Percentiles rank a stretch among this genome's conserved stretches.
These are phyloP conservation scores for Cryphonectria nitschkei DNA, from an alignment of 2,329 filamentous ascomycete genomes.

Conservation along the genomic window DNA sequence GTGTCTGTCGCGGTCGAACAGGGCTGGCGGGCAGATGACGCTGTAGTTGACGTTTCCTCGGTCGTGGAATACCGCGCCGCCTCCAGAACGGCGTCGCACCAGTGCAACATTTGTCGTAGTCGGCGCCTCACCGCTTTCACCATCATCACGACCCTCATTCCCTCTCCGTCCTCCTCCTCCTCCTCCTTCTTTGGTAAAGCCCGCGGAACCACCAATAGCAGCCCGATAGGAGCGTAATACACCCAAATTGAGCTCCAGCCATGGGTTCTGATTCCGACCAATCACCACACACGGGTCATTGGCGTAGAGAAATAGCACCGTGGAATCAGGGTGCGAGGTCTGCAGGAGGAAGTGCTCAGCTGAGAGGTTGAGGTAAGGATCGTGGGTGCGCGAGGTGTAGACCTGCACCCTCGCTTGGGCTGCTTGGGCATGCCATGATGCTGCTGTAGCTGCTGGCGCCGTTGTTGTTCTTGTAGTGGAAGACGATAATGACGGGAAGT, in stretches of 20 bases:
- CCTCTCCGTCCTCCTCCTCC: background rate
- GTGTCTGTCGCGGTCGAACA: conserved; percentile 84
- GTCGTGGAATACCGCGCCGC: conserved; percentile 94
- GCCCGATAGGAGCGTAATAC: conserved; percentile 49
- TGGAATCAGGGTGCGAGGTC: conserved; percentile 71
- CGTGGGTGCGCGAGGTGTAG: conserved; percentile 69
- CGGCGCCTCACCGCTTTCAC: background rate
- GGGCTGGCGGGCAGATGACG: conserved; percentile 77
- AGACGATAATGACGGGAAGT: too few relatives aligned
- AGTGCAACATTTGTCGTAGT: conserved; percentile 50
- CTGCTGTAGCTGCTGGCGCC: background rate
- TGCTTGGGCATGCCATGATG: conserved; percentile 31
- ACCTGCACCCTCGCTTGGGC: conserved; percentile 61
- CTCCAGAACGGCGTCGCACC: conserved; percentile 83
- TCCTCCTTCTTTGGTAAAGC: background rate
- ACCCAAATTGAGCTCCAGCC: conserved; percentile 82
- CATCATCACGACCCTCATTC: conserved; percentile 1
- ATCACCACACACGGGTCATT: conserved; percentile 89
- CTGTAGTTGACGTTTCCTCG: conserved; percentile 92
- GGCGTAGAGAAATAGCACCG: conserved; percentile 82
- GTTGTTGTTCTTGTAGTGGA: background rate
- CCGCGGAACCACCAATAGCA: background rate
- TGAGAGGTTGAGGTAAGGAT: conserved; percentile 89
- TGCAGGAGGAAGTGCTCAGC: conserved; percentile 90
- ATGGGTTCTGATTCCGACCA: conserved; percentile 96